phyloP scores from a whole-genome alignment of 306 rosid genomes.

The Cyclanthera cordifolia region DNA sequence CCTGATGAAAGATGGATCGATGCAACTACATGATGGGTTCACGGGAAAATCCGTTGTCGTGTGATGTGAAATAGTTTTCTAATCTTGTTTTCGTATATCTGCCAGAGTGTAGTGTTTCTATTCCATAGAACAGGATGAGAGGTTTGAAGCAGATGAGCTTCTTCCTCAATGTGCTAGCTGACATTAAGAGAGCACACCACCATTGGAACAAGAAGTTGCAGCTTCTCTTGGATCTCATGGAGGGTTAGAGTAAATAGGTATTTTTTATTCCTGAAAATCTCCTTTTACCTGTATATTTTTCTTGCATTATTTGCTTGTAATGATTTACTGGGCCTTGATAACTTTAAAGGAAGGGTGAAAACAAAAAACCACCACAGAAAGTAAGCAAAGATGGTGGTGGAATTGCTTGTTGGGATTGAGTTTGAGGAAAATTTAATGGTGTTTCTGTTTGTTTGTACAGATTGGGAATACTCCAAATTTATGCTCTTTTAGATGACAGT shows the following conservation, averaged over 20 bases:
- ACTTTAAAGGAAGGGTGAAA: slow-evolving; percentile 18
- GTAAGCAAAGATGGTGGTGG: background rate
- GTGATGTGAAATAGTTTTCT: slow-evolving; percentile 25
- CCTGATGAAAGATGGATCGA: slow-evolving; percentile 93
- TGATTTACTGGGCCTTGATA: slow-evolving; percentile 23
- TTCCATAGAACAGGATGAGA: slow-evolving; percentile 23
- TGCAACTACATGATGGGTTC: slow-evolving; percentile 79
- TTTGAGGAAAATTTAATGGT: slow-evolving; percentile 10
- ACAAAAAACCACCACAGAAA: background rate
- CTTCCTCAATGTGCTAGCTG: slow-evolving; percentile 9
- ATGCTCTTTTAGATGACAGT: background rate
- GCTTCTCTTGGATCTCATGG: slow-evolving; percentile 1
- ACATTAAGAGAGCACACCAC: background rate
- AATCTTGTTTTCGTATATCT: slow-evolving; percentile 22
- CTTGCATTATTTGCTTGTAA: slow-evolving; percentile 29
- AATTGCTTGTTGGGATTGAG: slow-evolving; percentile 13
- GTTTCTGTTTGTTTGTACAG: slow-evolving; percentile 11
- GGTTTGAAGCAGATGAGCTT: slow-evolving; percentile 17
- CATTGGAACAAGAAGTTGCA: background rate
- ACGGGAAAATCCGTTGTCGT: slow-evolving; percentile 79
- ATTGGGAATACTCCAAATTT: background rate
- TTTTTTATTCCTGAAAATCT: background rate
- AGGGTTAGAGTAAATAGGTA: slow-evolving; percentile 13
- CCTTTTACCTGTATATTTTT: slow-evolving; percentile 43
- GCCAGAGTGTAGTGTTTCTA: slow-evolving; percentile 16